Base-by-base conservation (phyloP, 2,329 filamentous ascomycete species). In the Coccinonectria pachysandricola region DNA sequence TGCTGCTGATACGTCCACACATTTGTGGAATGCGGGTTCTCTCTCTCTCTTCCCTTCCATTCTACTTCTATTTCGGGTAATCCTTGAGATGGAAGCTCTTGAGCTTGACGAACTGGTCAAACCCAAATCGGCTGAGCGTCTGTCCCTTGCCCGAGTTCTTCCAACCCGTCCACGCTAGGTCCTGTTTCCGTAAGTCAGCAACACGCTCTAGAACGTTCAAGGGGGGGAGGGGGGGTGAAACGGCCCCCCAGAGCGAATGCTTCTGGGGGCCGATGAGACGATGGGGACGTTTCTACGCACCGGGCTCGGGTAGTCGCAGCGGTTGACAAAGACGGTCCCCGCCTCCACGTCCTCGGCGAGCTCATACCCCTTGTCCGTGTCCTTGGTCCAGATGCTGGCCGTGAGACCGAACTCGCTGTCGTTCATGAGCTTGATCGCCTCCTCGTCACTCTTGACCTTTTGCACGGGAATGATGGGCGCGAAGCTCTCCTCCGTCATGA, bases 381-480 rank as follows among this genome's bases (percentile, higher is more conserved):
- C 85, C 55, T 91, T 92, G 31, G 86, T 94, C 88, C 88, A 96
- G 46, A 96, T 86, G 47, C 85, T 93, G n/a, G 87, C 88, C 4
- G 88, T 95, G 35, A 96, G 66, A 5, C 88, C 88, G 50, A 93
- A 93, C 39, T 93, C 78, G 58, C 83, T 91, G 52, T 94, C 86
- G 46, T 95, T 95, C 86, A 96, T 95, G 26, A 88, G 60, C 40
- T 65, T 60, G 35, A 95, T 60, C 2, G 88, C 88, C 56, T 95
- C 85, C 11, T 71, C 71, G 46, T 95, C 88, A 41, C 64, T 64
- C 48, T 74, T 73, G 35, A 95, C 87, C 54, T 82, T 83, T 76
- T 88, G 84, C 11, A 95, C 74, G 1, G 87, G 80, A 43, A 96
- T 88, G 11, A 95, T 75, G 2, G 88, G 88, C 0, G 88, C 88